Base-by-base conservation (phyloP, 164 flowering plant species). In the Magnolia changhungtana region DNA sequence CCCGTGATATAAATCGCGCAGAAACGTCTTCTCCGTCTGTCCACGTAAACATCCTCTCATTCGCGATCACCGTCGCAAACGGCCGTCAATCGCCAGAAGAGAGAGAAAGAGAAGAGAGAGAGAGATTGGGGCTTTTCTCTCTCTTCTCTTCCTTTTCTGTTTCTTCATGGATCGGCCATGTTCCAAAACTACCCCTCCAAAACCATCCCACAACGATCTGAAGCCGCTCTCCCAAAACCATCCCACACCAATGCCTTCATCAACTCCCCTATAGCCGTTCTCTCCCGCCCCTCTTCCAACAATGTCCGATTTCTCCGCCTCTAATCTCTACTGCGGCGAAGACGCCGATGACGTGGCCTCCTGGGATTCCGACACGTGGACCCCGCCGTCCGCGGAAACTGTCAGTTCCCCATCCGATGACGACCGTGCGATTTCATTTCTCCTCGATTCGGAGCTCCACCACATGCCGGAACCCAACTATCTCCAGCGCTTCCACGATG, bases 391-490 rank as follows among this genome's bases (percentile, higher is more conserved):
- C 1, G 6, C 55, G 65, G 16, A 31, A 73, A 3, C 52, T 55
- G 7, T 50, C 65, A 50, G 72, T 24, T 61, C 65, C 51, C 75
- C 81, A 20, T 31, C 80, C 8, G 70, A 50, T 3, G 84, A 85
- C 63, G 85, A 76, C 21, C 11, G 72, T 23, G 13, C 67, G 68
- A 72, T 89, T 74, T 16, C 29, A 19, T 8, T 45, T 0, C 80
- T 86, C 63, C 20, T 89, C 29, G 83, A 82, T 45, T 77, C 86
- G 13, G 91, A 91, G 80, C 49, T 71, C 71, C 73, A 78, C 50
- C 82, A 84, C 80, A 49, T 84, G 80, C 92, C 90, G 31, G 65
- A 24, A 9, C 65, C 84, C 8, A 84, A 86, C 71, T 86, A 85
- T 77, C 76, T 83, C 75, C 74, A 23, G 50, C 87, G 84, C 52